Conservation (phyloP, 345 rosid genomes). For the Reutealis trisperma region DNA sequence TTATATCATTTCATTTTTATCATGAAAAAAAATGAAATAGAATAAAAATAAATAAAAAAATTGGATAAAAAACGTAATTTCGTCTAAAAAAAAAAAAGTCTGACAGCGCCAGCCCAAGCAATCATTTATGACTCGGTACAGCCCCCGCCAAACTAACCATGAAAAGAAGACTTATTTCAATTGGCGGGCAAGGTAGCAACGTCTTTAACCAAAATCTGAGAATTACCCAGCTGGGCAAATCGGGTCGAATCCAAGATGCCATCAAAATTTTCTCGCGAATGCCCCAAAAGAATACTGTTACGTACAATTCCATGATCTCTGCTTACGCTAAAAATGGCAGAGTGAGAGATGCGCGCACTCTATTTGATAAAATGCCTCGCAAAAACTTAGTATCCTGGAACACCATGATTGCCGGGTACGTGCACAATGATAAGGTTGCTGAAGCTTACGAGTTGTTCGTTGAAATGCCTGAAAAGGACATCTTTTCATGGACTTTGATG, state of each 20-base stretch:
- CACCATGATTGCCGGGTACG: slow-evolving; percentile 37
- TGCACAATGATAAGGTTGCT: slow-evolving; percentile 18
- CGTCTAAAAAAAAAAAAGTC: background rate
- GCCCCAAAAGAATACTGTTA: slow-evolving; percentile 33
- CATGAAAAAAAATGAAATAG: too few relatives aligned
- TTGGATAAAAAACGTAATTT: too few relatives aligned
- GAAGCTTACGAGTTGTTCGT: slow-evolving; percentile 37
- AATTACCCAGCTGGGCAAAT: slow-evolving; percentile 39
- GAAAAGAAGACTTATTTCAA: background rate
- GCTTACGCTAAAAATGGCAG: slow-evolving; percentile 42
- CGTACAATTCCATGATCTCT: slow-evolving; percentile 49
- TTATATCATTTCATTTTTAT: too few relatives aligned
- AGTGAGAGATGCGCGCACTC: slow-evolving; percentile 23
- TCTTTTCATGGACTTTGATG: slow-evolving; percentile 39
- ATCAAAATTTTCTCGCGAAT: slow-evolving; percentile 36
- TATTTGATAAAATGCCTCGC: slow-evolving; percentile 40
- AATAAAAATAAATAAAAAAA: too few relatives aligned
- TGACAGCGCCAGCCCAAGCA: too few relatives aligned
- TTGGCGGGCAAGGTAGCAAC: slow-evolving; percentile 1
- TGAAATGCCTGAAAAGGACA: slow-evolving; percentile 34
- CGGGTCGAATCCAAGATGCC: slow-evolving; percentile 41
- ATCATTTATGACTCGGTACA: too few relatives aligned
- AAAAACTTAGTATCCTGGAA: slow-evolving; percentile 46
- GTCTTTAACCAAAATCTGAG: slow-evolving; percentile 30
- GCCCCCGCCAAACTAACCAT: background rate